Evolutionary conservation across 2,329 filamentous ascomycete genomes (phyloP).

Genomic region (Pseudogymnoascus sp.): DNA sequence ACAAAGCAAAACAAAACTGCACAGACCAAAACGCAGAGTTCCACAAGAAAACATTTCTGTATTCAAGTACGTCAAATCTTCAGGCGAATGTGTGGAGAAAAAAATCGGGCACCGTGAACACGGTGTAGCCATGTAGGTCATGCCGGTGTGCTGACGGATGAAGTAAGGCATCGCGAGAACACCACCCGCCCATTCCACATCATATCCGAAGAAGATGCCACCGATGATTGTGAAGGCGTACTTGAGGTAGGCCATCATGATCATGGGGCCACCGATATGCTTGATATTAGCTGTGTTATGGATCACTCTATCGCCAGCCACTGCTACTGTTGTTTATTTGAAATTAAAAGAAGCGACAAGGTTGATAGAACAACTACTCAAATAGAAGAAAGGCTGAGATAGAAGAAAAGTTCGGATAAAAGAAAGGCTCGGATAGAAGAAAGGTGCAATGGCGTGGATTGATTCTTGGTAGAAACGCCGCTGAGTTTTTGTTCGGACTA

Average conservation of each 20-base stretch:
- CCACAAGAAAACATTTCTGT: not conserved
- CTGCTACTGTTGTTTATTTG: not conserved
- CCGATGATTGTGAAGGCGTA: slow-evolving; percentile 61
- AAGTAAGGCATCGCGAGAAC: slow-evolving; percentile 45
- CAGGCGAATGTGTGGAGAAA: not conserved
- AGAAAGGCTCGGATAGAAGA: not conserved
- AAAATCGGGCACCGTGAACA: not conserved
- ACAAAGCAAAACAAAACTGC: not conserved
- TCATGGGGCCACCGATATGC: slow-evolving; percentile 45
- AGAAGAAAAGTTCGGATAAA: too few relatives aligned
- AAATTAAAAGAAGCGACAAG: not conserved
- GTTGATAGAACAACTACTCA: not conserved
- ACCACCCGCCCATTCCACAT: slow-evolving; percentile 60
- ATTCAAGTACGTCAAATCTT: not conserved
- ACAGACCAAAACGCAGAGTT: not conserved
- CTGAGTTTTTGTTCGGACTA: not conserved
- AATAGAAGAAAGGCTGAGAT: too few relatives aligned
- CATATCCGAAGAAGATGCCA: slow-evolving; percentile 50
- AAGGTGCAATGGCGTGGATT: not conserved
- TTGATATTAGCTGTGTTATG: slow-evolving; percentile 38
- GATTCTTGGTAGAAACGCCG: not conserved
- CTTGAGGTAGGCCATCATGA: slow-evolving; percentile 56
- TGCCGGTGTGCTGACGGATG: slow-evolving; percentile 27
- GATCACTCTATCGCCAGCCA: slow-evolving; percentile 26
- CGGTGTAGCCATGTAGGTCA: not conserved